A percentile compares a stretch with the other conserved stretches of the same genome.
Evolutionary conservation across 371 early-diverging fungal species (phyloP).

Genomic region (Haplosporangium sp.): DNA sequence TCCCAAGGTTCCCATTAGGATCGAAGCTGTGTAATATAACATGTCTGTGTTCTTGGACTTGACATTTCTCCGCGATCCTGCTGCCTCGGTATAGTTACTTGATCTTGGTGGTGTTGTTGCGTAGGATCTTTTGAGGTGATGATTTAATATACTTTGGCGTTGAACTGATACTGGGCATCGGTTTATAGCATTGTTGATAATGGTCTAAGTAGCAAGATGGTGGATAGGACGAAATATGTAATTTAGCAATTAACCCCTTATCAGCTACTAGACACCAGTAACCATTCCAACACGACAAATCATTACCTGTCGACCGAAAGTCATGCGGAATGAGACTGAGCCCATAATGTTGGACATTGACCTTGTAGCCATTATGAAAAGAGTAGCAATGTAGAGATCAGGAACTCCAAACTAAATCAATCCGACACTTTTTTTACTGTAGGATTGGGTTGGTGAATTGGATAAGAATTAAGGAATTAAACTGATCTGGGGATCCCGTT

Average conservation of each 20-base stretch:
- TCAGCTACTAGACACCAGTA: background rate
- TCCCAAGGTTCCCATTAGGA: slow-evolving; percentile 89
- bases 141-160: background rate
- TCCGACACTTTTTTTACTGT: too few relatives aligned
- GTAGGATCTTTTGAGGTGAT: slow-evolving; percentile 11
- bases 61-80: slow-evolving; percentile 30
- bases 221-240: background rate
- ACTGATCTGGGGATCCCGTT: slow-evolving; percentile 18
- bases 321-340: slow-evolving; percentile 15
- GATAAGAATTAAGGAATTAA: background rate
- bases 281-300: too few relatives aligned
- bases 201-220: slow-evolving; percentile 1
- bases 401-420: background rate
- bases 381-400: background rate
- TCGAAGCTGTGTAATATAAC: slow-evolving; percentile 78
- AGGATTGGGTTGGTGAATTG: background rate
- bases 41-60: slow-evolving; percentile 46
- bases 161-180: background rate
- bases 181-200: background rate
- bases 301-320: slow-evolving; percentile 21
- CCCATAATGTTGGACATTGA: slow-evolving; percentile 23
- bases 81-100: slow-evolving; percentile 27
- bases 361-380: slow-evolving; percentile 18
- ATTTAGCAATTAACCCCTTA: background rate
- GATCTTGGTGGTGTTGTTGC: slow-evolving; percentile 18